Evolutionary conservation across 1,139 yeast genomes (phyloP).

Genomic region (Groenewaldozyma sp.): DNA sequence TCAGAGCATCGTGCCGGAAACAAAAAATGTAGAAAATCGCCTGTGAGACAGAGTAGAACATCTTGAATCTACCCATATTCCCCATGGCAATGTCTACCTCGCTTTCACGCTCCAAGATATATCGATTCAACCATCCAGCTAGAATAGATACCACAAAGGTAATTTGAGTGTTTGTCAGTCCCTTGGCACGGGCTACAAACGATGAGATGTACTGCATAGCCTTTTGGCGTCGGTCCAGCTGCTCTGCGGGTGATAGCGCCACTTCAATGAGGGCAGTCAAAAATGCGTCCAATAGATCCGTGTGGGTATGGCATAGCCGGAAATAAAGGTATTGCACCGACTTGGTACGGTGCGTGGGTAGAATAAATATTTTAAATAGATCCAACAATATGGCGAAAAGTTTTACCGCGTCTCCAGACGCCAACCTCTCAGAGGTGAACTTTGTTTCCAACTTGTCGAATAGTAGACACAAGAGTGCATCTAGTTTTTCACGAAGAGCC

Average conservation of each 20-base stretch:
- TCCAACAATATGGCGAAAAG: conserved; percentile 68
- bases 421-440: conserved; percentile 44
- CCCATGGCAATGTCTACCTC: conserved; percentile 52
- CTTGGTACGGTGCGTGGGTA: conserved; percentile 89
- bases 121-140: conserved; percentile 74
- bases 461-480: conserved; percentile 50
- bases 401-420: conserved; percentile 59
- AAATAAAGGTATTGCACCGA: conserved; percentile 81
- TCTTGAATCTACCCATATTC: conserved; percentile 51
- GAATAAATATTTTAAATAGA: conserved; percentile 67
- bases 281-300: conserved; percentile 77
- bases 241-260: conserved; percentile 60
- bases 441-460: conserved; percentile 42
- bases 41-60: conserved; percentile 90
- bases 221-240: conserved; percentile 68
- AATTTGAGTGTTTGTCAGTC: conserved; percentile 60
- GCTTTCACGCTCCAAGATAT: conserved; percentile 70
- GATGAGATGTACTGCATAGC: conserved; percentile 90
- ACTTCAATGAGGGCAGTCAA: conserved; percentile 75
- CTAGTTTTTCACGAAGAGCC: conserved; percentile 44
- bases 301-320: conserved; percentile 71
- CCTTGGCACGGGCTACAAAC: conserved; percentile 80
- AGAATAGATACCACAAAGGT: conserved; percentile 71
- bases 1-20: conserved; percentile 50
- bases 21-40: conserved; percentile 86